Evolutionary conservation across 352 stramenopile genomes (phyloP).

Genomic region (Phytophthora syringae): DNA sequence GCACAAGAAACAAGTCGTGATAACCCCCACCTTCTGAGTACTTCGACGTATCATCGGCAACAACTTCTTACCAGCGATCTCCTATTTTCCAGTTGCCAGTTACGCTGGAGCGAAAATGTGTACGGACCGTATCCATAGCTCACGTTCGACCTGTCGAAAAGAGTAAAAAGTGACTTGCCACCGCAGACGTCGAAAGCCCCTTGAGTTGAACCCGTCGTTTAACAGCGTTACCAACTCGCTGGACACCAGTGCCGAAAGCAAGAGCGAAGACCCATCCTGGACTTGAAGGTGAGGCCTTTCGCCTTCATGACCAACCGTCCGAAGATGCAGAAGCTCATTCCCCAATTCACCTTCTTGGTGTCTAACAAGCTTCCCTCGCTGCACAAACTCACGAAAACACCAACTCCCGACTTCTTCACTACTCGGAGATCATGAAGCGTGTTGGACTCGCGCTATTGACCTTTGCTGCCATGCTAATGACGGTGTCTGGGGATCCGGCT

Average conservation of each 20-base stretch:
- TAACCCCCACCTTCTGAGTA: not conserved
- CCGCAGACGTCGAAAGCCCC: constrained; percentile 9
- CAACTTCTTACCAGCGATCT: not conserved
- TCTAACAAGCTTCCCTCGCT: constrained; percentile 26
- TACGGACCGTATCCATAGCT: constrained; percentile 7
- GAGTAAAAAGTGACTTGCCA: too few species aligned
- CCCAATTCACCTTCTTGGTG: constrained; percentile 42
- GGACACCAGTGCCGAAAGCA: constrained; percentile 11
- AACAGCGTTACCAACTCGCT: constrained; percentile 29
- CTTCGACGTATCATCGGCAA: not conserved
- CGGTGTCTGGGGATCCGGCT: constrained; percentile 14
- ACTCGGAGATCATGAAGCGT: constrained; percentile 22
- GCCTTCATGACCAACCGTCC: too few species aligned
- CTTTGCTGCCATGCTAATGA: not conserved
- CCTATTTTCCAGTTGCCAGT: not conserved
- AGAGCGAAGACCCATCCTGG: constrained; percentile 18
- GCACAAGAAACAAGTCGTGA: not conserved
- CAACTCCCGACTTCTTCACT: not conserved
- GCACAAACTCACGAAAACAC: not conserved
- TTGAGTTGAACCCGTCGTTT: constrained; percentile 11
- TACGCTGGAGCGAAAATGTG: not conserved
- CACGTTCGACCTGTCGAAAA: constrained; percentile 21
- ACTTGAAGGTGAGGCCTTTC: constrained; percentile 2
- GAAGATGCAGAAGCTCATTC: constrained; percentile 25
- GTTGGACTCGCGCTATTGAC: constrained; percentile 12